Evolutionary conservation across 2,329 filamentous ascomycete species (phyloP).

Genomic region (Grosmannia clavigera): DNA sequence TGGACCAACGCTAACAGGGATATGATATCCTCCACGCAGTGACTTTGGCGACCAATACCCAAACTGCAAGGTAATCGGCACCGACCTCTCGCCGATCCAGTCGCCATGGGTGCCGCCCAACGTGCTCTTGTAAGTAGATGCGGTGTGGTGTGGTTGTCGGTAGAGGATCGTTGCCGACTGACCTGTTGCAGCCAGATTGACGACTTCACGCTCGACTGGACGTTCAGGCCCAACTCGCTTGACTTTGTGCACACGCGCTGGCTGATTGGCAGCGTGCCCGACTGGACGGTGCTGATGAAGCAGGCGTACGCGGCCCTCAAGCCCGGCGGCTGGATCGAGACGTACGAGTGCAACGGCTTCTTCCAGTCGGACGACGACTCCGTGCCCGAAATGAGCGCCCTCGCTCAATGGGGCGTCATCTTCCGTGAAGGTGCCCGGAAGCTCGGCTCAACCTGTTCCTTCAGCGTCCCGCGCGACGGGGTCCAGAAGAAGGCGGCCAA

Average conservation of each 20-base stretch:
- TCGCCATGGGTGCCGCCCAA: conserved; percentile 46
- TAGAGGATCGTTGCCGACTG: background rate
- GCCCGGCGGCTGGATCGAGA: conserved; percentile 33
- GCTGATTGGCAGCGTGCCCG: conserved; percentile 37
- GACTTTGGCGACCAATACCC: conserved; percentile 33
- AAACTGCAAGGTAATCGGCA: conserved; percentile 33
- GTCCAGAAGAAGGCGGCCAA: too few relatives aligned
- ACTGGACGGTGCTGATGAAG: conserved; percentile 36
- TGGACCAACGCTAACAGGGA: too few relatives aligned
- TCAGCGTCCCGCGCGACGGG: too few relatives aligned
- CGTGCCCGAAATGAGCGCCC: conserved; percentile 9
- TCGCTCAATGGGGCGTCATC: conserved; percentile 11
- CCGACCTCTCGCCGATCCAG: conserved; percentile 44
- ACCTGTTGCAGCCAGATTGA: conserved; percentile 34
- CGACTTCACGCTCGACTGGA: conserved; percentile 41
- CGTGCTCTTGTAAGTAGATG: conserved; percentile 22
- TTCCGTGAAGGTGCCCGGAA: too few relatives aligned
- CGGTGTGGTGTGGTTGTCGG: background rate
- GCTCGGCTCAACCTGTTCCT: too few relatives aligned
- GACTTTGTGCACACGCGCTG: conserved; percentile 44
- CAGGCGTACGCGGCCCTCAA: conserved; percentile 35
- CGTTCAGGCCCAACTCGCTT: conserved; percentile 30
- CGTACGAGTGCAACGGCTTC: conserved; percentile 10
- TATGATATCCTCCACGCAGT: conserved; percentile 20
- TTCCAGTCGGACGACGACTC: conserved; percentile 17